Evolutionary conservation across 139 green algal species (phyloP).

Genomic region (Tetraselmis chui): DNA sequence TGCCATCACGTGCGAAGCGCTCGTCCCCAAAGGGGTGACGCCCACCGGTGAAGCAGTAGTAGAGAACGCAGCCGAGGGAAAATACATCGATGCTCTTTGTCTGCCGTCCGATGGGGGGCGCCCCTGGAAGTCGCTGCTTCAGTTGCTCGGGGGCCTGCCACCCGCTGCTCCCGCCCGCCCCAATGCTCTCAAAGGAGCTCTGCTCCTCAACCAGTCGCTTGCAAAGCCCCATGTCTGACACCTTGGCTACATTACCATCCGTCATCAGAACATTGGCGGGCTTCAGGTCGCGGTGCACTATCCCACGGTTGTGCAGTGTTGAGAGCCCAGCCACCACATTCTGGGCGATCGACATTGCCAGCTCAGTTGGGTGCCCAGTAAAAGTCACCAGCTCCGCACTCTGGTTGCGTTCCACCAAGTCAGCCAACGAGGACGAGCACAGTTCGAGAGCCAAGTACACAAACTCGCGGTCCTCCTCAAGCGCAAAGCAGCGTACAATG

Average conservation of each 20-base stretch:
- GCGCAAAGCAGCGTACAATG: constrained; percentile 81
- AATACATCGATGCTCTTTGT: constrained; percentile 89
- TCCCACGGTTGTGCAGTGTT: constrained; percentile 75
- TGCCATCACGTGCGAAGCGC: constrained; percentile 76
- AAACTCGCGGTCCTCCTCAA: constrained; percentile 96
- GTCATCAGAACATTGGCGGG: constrained; percentile 93
- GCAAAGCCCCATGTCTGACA: constrained; percentile 95
- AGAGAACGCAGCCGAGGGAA: constrained; percentile 82
- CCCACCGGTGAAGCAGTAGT: constrained; percentile 79
- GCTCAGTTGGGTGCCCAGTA: constrained; percentile 16
- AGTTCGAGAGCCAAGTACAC: constrained; percentile 94
- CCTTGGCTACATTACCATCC: constrained; percentile 62
- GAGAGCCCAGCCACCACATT: constrained; percentile 66
- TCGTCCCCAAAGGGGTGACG: constrained; percentile 82
- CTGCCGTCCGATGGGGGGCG: constrained; percentile 48
- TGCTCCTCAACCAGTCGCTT: constrained; percentile 78
- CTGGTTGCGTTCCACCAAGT: constrained; percentile 17
- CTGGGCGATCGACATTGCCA: constrained; percentile 29
- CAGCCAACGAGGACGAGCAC: constrained; percentile 57
- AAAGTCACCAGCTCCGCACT: not conserved
- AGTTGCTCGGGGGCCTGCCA: constrained; percentile 98
- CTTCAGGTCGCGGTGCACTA: constrained; percentile 85
- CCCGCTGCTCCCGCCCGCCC: constrained; percentile 76
- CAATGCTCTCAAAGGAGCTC: constrained; percentile 69
- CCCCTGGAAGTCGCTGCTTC: constrained; percentile 20